A percentile compares a stretch with the other conserved stretches of the same genome.
phyloP scores from a whole-genome alignment of 1,139 yeast species.

The Yamadazyma oceani region DNA sequence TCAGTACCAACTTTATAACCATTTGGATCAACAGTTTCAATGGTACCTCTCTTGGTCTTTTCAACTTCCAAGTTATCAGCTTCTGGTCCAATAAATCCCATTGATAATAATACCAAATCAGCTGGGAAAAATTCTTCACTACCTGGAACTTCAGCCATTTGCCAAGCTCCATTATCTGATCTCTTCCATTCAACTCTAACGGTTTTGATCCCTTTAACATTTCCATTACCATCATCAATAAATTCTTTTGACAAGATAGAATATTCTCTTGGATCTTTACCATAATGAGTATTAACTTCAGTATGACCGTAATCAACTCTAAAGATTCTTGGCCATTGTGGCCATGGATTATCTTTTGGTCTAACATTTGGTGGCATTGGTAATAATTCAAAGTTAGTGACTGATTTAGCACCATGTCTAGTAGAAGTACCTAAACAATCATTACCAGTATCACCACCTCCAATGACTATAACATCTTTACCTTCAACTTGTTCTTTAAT shows the following conservation, averaged over 20 bases:
- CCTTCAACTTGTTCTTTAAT: conserved; percentile 73
- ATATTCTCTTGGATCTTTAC: conserved; percentile 96
- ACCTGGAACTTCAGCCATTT: conserved; percentile 96
- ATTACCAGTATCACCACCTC: conserved; percentile 99
- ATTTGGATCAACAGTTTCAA: conserved; percentile 64
- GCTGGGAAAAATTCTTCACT: conserved; percentile 94
- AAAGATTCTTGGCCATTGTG: conserved; percentile 98
- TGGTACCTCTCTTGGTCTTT: conserved; percentile 86
- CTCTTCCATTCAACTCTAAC: conserved; percentile 98
- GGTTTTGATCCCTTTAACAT: conserved; percentile 90
- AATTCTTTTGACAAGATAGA: conserved; percentile 94
- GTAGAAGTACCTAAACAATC: conserved; percentile 98
- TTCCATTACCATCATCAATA: conserved; percentile 91
- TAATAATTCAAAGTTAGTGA: conserved; percentile 87
- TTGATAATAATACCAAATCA: conserved; percentile 86
- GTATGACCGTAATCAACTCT: conserved; percentile 97
- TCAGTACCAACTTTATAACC: conserved; percentile 68
- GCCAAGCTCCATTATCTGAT: conserved; percentile 96
- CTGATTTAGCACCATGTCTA: conserved; percentile 97
- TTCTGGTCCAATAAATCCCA: conserved; percentile 98
- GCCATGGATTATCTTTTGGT: conserved; percentile 98
- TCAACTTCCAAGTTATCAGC: conserved; percentile 70
- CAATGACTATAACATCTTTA: conserved; percentile 92
- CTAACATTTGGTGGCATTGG: conserved; percentile 89
- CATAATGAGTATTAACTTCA: conserved; percentile 92